These are phyloP conservation scores for Poa pratensis DNA, from an alignment of 176 grass and related monocot species.

Conservation along the genomic window DNA sequence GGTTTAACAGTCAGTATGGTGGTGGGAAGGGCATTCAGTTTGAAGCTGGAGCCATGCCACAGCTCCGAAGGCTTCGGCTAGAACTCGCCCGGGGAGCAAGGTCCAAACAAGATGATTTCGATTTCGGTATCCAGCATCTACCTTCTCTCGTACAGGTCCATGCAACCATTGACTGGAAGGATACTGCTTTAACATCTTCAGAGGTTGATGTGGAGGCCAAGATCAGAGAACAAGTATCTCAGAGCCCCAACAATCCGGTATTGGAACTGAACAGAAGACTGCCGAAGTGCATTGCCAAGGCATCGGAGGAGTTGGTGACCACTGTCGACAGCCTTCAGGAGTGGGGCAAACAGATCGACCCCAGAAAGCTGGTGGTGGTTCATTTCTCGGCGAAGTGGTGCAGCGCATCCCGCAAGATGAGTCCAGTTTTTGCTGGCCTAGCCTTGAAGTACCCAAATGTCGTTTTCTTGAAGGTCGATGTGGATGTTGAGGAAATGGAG, in stretches of 20 bases:
- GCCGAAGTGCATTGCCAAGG: neutral
- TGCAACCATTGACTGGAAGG: neutral
- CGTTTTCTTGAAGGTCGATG: slow-evolving; percentile 52
- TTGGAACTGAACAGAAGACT: neutral
- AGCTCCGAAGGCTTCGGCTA: slow-evolving; percentile 25
- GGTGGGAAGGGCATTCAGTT: neutral
- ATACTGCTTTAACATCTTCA: neutral
- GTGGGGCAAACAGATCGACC: slow-evolving; percentile 40
- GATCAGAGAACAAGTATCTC: slow-evolving; percentile 32
- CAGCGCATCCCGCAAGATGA: slow-evolving; percentile 13
- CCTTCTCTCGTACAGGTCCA: neutral
- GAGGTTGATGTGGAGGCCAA: neutral
- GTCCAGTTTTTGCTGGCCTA: slow-evolving; percentile 35
- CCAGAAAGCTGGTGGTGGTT: slow-evolving; percentile 53
- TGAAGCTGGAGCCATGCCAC: slow-evolving; percentile 23
- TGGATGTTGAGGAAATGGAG: slow-evolving; percentile 29
- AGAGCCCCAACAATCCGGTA: neutral
- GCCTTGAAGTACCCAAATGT: slow-evolving; percentile 21
- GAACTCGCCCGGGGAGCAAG: neutral
- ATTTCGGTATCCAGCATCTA: slow-evolving; percentile 22
- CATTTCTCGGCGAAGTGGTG: slow-evolving; percentile 35
- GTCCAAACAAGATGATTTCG: neutral
- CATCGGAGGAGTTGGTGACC: slow-evolving; percentile 45
- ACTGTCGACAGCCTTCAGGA: slow-evolving; percentile 30
- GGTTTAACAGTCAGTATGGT: neutral